Conservation (phyloP, 495 filamentous ascomycete genomes). For the Aspergillus hancockii region DNA sequence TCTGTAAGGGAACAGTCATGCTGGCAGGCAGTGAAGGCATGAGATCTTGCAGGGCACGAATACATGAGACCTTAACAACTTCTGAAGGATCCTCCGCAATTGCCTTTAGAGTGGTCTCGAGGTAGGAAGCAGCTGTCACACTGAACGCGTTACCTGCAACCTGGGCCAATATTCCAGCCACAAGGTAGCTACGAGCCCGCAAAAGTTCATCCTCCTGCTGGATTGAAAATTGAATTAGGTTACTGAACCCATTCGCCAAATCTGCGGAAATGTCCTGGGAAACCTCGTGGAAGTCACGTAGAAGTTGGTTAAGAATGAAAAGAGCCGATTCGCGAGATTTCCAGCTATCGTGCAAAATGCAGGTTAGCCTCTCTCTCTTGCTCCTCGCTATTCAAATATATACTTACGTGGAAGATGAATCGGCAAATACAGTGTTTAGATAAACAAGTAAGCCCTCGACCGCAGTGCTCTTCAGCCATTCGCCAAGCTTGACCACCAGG, state of each 20-base stretch:
- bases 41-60: conserved; percentile 85
- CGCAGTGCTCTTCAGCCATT: conserved; percentile 73
- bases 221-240: conserved; percentile 77
- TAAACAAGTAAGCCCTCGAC: conserved; percentile 74
- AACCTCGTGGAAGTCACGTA: conserved; percentile 78
- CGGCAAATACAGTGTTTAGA: conserved; percentile 66
- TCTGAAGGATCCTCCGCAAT: conserved; percentile 76
- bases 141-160: conserved; percentile 55
- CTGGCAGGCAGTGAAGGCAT: conserved; percentile 57
- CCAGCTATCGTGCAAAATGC: conserved; percentile 42
- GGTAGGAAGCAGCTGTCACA: conserved; percentile 58
- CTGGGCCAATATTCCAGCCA: conserved; percentile 71
- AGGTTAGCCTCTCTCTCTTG: conserved; percentile 27
- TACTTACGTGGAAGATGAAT: conserved; percentile 54
- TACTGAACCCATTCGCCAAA: conserved; percentile 68
- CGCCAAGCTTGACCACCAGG: conserved; percentile 86
- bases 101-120: conserved; percentile 73
- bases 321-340: conserved; percentile 75
- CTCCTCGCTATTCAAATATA: too few relatives aligned
- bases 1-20: conserved; percentile 63
- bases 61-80: conserved; percentile 87
- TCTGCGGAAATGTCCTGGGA: conserved; percentile 64
- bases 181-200: conserved; percentile 79
- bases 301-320: conserved; percentile 76
- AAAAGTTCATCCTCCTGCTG: conserved; percentile 68